Base-by-base conservation (phyloP, 345 rosid genomes). In the Salix brachista region DNA sequence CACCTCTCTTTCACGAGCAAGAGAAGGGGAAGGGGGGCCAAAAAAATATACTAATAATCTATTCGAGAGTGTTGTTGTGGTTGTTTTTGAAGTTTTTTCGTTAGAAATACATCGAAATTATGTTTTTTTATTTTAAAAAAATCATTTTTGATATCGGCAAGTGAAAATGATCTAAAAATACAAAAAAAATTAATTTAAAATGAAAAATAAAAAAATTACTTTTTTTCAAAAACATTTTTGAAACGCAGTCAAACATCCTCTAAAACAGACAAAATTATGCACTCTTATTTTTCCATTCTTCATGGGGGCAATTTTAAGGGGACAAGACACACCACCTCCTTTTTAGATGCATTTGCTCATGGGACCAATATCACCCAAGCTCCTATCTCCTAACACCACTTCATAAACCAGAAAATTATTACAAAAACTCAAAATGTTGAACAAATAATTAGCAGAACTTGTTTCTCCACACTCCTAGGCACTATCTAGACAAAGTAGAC, bases 401-500 rank as follows among this genome's bases (percentile, higher is more conserved):
- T 78, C 79, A 81, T 70, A 18, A 71, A 67, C 61, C 37, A 34
- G 37, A 34, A 34, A 34, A 34, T 4, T 34, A 34, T 34, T 5
- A 34, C 37, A 52, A 41, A 9, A 52, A 44, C 46, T 6, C 62
- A 32, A 19, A 39, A 37, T 66, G 44, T 21, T 2, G 28, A 8
- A 18, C 26, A n/a, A 62, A 36, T n/a, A 41, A 72, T 64, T 30
- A 18, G 39, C 12, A 50, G 44, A 18, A 69, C 37, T 77, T 75
- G 28, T 4, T 56, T 80, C 78, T 75, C 56, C 54, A 70, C 82
- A 66, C 75, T 52, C 71, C 54, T 32, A 54, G 61, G 82, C 90
- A 85, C 88, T 84, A 78, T 67, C 82, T 68, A 73, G 87, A 85
- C 82, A 85, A 79, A 64, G 76, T 69, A 78, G 30, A 74, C 85